Evolutionary conservation across 495 filamentous ascomycete species (phyloP), one percentile per base, ranked within the genome.

Genomic region (Baudoinia panamericana): DNA sequence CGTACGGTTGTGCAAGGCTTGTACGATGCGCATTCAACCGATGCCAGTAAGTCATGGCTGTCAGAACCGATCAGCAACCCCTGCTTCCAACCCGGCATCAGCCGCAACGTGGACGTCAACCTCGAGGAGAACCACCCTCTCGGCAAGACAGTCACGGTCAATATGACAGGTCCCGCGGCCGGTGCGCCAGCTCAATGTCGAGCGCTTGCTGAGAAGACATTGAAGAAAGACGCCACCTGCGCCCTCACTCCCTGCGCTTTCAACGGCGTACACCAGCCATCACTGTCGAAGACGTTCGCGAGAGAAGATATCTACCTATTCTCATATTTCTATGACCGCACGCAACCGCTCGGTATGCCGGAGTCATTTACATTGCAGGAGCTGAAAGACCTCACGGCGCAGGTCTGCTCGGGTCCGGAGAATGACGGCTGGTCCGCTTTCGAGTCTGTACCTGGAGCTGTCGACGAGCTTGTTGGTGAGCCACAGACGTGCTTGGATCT

Each of bases 261-360:
- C 77, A 88, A 87, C 58, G 90, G 90, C 49, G 72, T 96, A 21
- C 84, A 96, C 60, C 90, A 97, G 58, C 90, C 90, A 1, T 80
- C 81, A 26, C 73, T 97, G 27, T 80, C 73, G 45, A 90, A 93
- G 70, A 97, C 90, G 1, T 96, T 97, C 54, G 67, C 85, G 13
- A 69, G 70, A 40, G 90, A 95, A 57, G 92, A 95, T 55, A 74
- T 95, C 17, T 97, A 86, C 66, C 83, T 93, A 47, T 87, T 97
- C 63, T 92, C 83, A 26, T 97, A 88, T 67, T 97, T 97, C 66
- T 93, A 76, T 64, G 90, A 97, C 67, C 87, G 90, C 55, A 86
- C 83, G 22, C 68, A 78, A 46, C 81, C 82, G 30, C 70, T 97
- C 25, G 90, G 90, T 48, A 94, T 97, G 84, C 90, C 92, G 2